Evolutionary conservation across 352 stramenopile species (phyloP).

Genomic region (Aphanomyces invadans): DNA sequence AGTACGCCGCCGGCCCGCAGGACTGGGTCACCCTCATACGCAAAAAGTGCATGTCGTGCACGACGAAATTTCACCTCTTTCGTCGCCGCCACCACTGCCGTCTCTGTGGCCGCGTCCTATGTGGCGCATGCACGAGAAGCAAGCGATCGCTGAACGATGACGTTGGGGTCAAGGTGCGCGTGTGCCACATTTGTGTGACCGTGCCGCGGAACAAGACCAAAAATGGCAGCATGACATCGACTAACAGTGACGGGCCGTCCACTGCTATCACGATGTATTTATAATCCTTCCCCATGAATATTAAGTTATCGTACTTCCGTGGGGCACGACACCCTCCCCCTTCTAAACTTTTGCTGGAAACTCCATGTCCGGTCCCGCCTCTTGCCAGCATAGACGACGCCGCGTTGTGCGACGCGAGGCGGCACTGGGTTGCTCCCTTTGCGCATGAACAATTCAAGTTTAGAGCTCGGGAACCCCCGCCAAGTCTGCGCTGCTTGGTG

Average conservation of each 20-base stretch:
- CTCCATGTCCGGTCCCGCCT: too few species aligned
- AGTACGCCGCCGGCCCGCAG: conserved; percentile 63
- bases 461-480: too few species aligned
- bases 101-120: conserved; percentile 76
- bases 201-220: neutral
- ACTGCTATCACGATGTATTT: neutral
- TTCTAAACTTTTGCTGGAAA: too few species aligned
- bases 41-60: conserved; percentile 67
- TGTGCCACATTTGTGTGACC: conserved; percentile 33
- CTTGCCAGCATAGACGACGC: too few species aligned
- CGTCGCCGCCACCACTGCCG: conserved; percentile 74
- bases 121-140: conserved; percentile 66
- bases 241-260: neutral
- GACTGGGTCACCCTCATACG: conserved; percentile 65
- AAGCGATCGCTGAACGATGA: conserved; percentile 51
- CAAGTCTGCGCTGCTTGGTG: too few species aligned
- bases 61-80: conserved; percentile 54
- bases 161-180: conserved; percentile 37
- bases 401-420: too few species aligned
- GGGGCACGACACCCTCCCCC: too few species aligned
- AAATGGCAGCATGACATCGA: conserved; percentile 13
- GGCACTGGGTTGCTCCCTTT: too few species aligned
- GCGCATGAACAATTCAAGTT: too few species aligned
- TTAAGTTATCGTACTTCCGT: conserved; percentile 8
- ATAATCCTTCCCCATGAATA: neutral